A percentile compares a stretch with the other conserved stretches of the same genome.
phyloP scores from a whole-genome alignment of 768 basidiomycete species.

The Boletus reticulatus region DNA sequence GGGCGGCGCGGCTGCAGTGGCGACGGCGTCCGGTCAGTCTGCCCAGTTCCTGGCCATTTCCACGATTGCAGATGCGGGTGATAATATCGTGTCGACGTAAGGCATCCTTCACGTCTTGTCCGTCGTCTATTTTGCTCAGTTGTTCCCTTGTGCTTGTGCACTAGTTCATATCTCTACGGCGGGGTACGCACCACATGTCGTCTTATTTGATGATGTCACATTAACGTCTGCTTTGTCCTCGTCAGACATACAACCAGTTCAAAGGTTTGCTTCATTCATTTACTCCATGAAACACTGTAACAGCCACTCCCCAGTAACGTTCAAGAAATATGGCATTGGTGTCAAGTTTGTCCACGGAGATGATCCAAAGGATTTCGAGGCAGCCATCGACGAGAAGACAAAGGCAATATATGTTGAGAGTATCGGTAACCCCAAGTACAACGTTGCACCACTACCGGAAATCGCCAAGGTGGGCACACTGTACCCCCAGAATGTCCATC shows the following conservation, averaged over 20 bases:
- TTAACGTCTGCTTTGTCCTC: neutral
- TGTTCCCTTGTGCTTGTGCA: neutral
- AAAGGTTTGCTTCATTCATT: slow-evolving; percentile 39
- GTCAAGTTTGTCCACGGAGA: slow-evolving; percentile 52
- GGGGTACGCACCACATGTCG: slow-evolving; percentile 39
- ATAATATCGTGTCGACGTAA: slow-evolving; percentile 64
- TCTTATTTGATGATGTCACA: neutral
- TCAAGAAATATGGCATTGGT: slow-evolving; percentile 54
- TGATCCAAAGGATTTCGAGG: slow-evolving; percentile 45
- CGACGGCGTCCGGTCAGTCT: slow-evolving; percentile 56
- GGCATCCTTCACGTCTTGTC: slow-evolving; percentile 5
- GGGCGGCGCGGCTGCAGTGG: slow-evolving; percentile 58
- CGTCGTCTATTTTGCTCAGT: neutral
- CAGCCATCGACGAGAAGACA: slow-evolving; percentile 59
- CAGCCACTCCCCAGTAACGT: slow-evolving; percentile 36
- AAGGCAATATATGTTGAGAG: slow-evolving; percentile 58
- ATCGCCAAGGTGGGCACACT: slow-evolving; percentile 47
- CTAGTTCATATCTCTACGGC: slow-evolving; percentile 55
- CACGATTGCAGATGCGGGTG: slow-evolving; percentile 50
- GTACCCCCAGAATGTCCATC: neutral
- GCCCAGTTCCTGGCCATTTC: slow-evolving; percentile 62
- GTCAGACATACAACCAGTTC: slow-evolving; percentile 61
- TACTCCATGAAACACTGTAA: neutral
- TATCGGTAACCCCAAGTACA: slow-evolving; percentile 62
- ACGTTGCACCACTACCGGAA: slow-evolving; percentile 52